Conservation (phyloP, 1,139 yeast species). For the Geotrichum fermentans region DNA sequence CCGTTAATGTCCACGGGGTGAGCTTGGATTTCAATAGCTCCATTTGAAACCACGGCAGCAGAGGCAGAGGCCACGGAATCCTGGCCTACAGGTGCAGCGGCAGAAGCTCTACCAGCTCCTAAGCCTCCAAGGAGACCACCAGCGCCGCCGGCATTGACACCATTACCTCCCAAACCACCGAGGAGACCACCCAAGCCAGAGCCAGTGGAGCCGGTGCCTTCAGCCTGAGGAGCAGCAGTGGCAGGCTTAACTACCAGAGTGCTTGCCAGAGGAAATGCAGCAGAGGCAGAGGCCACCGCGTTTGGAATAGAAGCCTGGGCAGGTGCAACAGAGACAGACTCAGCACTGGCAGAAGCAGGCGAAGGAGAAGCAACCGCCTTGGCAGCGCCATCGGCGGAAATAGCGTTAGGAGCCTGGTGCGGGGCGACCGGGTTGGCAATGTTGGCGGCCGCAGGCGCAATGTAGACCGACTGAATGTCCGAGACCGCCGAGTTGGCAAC, state of each 20-base stretch:
- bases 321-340: background rate
- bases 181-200: no score
- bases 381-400: background rate
- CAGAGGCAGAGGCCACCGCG: background rate
- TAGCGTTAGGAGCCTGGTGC: background rate
- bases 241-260: no score
- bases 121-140: background rate
- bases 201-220: background rate
- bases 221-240: background rate
- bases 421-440: background rate
- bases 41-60: background rate
- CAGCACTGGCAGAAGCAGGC: background rate
- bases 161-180: background rate
- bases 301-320: background rate
- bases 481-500: background rate
- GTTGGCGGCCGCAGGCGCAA: background rate
- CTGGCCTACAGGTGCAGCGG: background rate
- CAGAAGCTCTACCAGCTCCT: background rate
- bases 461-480: background rate
- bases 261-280: no score
- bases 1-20: constrained; percentile 9
- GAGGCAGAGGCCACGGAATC: background rate
- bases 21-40: background rate
- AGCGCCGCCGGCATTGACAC: background rate
- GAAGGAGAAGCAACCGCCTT: background rate